A percentile compares a stretch with the other conserved stretches of the same genome.
phyloP scores from a whole-genome alignment of 768 basidiomycete genomes.

The Boletus sp. region DNA sequence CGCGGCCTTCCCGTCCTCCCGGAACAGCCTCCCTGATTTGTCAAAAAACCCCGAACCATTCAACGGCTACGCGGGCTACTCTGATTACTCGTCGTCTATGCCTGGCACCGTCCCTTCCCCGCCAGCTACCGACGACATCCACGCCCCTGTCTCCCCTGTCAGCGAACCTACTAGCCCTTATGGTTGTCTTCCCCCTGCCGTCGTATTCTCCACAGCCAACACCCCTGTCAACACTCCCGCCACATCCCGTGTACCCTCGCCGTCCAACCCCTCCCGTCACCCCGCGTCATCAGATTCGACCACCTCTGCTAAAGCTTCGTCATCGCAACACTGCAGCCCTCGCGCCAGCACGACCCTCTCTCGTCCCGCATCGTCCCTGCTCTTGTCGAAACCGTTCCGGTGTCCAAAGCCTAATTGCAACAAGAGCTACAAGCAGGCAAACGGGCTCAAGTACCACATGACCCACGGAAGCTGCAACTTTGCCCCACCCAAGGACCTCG shows the following conservation, averaged over 20 bases:
- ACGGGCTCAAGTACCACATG: conserved; percentile 93
- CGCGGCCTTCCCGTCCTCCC: conserved; percentile 31
- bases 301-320: conserved; percentile 24
- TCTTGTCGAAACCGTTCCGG: conserved; percentile 82
- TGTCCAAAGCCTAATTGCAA: conserved; percentile 96
- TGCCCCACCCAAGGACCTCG: conserved; percentile 82
- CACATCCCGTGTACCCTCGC: conserved; percentile 42
- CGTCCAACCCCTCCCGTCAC: conserved; percentile 22
- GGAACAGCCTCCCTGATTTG: conserved; percentile 28
- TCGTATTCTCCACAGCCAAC: conserved; percentile 53
- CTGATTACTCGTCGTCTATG: conserved; percentile 61
- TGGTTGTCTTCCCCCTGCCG: conserved; percentile 63
- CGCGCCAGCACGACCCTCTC: conserved; percentile 48
- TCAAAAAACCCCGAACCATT: conserved; percentile 52
- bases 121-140: conserved; percentile 30
- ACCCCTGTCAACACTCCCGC: conserved; percentile 50
- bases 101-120: conserved; percentile 51
- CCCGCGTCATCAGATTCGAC: conserved; percentile 18
- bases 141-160: conserved; percentile 27
- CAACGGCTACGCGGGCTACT: conserved; percentile 67
- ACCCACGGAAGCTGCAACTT: conserved; percentile 93
- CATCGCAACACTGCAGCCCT: conserved; percentile 26
- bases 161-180: conserved; percentile 34
- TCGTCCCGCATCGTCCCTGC: conserved; percentile 54
- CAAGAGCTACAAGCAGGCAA: conserved; percentile 95